A percentile compares a stretch with the other conserved stretches of the same genome.
These are phyloP conservation scores for Aschersonia sp. DNA, from an alignment of 2,329 filamentous ascomycete species.

Conservation along the genomic window DNA sequence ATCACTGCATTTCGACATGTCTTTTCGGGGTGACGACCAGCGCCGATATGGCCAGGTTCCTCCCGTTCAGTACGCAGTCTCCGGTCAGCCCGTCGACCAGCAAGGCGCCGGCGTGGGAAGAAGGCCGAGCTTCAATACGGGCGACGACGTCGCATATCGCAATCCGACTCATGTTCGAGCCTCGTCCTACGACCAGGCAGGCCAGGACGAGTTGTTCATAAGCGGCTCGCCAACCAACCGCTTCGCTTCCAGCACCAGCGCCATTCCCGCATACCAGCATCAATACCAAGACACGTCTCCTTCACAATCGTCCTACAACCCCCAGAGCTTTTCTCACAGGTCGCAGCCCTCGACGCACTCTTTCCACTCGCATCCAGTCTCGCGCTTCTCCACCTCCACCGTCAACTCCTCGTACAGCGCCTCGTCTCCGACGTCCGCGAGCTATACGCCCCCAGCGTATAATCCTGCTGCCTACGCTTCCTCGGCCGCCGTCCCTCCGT, in stretches of 20 bases:
- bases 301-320: conserved; percentile 50
- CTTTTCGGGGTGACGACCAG: conserved; percentile 47
- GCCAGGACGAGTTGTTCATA: conserved; percentile 54
- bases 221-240: conserved; percentile 21
- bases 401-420: conserved; percentile 11
- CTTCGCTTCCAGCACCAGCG: conserved; percentile 27
- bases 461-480: conserved; percentile 46
- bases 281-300: conserved; percentile 29
- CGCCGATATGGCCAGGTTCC: conserved; percentile 53
- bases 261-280: conserved; percentile 37
- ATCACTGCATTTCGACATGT: conserved; percentile 28
- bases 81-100: conserved; percentile 16
- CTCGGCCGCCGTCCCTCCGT: conserved; percentile 27
- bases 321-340: conserved; percentile 43
- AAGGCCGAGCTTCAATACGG: conserved; percentile 60
- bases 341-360: conserved; percentile 38
- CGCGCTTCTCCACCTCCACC: conserved; percentile 23
- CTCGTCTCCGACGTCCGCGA: conserved; percentile 21
- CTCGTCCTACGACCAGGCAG: conserved; percentile 1
- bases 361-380: conserved; percentile 28
- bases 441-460: conserved; percentile 38
- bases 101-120: conserved; percentile 23
- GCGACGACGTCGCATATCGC: conserved; percentile 53
- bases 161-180: conserved; percentile 13
- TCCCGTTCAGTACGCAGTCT: conserved; percentile 47